Evolutionary conservation across 2,329 filamentous ascomycete genomes (phyloP), one percentile per base, ranked within the genome.

Genomic region (Phaeosphaeriaceae sp.): DNA sequence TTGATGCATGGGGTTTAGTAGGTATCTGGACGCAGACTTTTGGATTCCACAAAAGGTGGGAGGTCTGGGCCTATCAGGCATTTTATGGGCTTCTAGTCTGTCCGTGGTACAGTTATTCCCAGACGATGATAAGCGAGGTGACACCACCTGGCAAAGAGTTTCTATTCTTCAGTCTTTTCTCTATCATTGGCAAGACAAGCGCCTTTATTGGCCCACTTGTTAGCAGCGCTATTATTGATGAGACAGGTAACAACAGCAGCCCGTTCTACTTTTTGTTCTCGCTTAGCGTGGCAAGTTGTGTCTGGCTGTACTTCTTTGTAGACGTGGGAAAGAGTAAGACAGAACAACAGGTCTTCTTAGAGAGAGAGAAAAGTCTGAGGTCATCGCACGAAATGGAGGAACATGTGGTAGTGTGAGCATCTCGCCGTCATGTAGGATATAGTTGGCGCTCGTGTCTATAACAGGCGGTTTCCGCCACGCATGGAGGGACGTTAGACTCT

Each of bases 101-200:
- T 54, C 85, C 86, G 0, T 88, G 85, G 85, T 88, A 88, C 68
- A 84, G 82, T 39, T 89, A 89, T 69, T 83, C 81, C 0, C 86
- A 88, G 65, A 88, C 86, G 60, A 86, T 89, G 81, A 89, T 89
- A 57, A 84, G 81, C 2, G 86, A 87, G 58, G 84, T 89, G 2
- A 87, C 85, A 0, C 86, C 86, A 0, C 77, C 83, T 6, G 86
- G 86, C 29, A 84, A 87, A 61, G 87, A 88, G 58, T 88, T 87
- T 60, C 73, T 89, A 8, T 89, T 89, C 76, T 89, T 89, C 77
- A 82, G 79, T 38, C 70, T 89, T 1, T 88, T 88, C 72, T 84
- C 81, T 54, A 87, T 88, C 59, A 81, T 88, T 21, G 85, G 86
- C 37, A 89, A 89, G 71, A 86, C 85, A 0, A 85, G 81, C 6